Evolutionary conservation across 2,329 filamentous ascomycete species (phyloP).

Genomic region (Teratosphaeria viscida): DNA sequence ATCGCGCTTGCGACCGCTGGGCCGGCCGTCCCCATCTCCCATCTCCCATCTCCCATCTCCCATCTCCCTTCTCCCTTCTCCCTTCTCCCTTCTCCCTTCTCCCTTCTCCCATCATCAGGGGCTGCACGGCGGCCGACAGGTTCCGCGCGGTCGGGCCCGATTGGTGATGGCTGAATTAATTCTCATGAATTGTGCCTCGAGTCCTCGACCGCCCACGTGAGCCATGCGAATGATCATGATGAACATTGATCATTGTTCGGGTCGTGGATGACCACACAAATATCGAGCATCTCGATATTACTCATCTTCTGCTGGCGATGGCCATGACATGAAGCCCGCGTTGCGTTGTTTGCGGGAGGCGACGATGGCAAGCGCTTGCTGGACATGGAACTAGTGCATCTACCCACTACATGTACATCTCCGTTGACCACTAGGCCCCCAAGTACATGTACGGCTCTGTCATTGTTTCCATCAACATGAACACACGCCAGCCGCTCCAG

Average conservation of each 20-base stretch:
- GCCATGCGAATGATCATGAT: background rate
- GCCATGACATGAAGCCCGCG: background rate
- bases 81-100: background rate
- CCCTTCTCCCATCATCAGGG: background rate
- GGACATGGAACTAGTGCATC: background rate
- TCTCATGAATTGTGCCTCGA: background rate
- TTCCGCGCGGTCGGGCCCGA: background rate
- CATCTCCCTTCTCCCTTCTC: background rate
- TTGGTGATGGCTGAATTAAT: background rate
- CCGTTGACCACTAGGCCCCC: no score
- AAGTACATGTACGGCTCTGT: background rate
- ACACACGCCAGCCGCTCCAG: constrained; percentile 79
- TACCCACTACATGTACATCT: background rate
- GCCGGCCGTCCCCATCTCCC: no score
- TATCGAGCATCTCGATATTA: background rate
- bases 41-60: no score
- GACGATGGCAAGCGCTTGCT: background rate
- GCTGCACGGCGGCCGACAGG: background rate
- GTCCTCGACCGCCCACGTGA: background rate
- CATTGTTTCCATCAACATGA: constrained; percentile 49
- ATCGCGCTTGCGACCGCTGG: no score
- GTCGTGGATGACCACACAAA: background rate
- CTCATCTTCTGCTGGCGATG: background rate
- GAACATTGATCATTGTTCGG: background rate
- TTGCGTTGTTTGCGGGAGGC: background rate